A percentile compares a stretch with the other conserved stretches of the same genome.
These are phyloP conservation scores for Apiospora saccharicola DNA, from an alignment of 2,329 filamentous ascomycete genomes.

Conservation along the genomic window DNA sequence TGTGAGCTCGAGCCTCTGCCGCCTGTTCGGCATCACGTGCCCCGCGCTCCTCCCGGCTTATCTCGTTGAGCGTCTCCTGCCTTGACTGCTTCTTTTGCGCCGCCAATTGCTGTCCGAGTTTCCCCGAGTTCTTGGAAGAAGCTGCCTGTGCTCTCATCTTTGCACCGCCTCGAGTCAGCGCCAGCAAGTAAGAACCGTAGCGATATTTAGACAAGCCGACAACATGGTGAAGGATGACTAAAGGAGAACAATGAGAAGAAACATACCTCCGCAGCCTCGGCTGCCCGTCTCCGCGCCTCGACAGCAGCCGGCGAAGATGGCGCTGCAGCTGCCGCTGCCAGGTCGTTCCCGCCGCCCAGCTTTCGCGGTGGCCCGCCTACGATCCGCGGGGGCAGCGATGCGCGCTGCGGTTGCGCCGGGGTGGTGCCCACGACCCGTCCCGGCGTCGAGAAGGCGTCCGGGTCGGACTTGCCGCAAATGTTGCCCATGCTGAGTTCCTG, in stretches of 20 bases:
- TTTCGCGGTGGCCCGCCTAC: conserved; percentile 68
- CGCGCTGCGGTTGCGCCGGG: conserved; percentile 55
- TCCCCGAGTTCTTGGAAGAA: conserved; percentile 65
- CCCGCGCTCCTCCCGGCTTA: conserved; percentile 70
- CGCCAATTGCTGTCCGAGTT: conserved; percentile 73
- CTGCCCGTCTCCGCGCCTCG: conserved; percentile 77
- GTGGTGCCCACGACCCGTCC: conserved; percentile 75
- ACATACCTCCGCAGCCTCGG: conserved; percentile 83
- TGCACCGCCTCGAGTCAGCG: conserved; percentile 9
- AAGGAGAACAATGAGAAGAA: conserved; percentile 23
- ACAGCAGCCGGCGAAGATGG: conserved; percentile 42
- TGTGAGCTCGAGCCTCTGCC: conserved; percentile 63
- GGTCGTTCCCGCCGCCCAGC: conserved; percentile 60
- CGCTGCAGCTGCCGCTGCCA: conserved; percentile 26
- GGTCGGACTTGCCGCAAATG: conserved; percentile 79
- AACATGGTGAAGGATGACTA: no score
- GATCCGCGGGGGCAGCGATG: conserved; percentile 56
- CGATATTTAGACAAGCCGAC: not conserved
- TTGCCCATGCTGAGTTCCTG: conserved; percentile 73
- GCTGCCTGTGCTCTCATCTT: conserved; percentile 73
- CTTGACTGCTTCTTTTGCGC: conserved; percentile 80
- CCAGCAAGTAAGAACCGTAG: not conserved
- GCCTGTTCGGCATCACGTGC: conserved; percentile 73
- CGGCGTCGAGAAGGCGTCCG: conserved; percentile 68
- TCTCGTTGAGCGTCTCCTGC: conserved; percentile 70